phyloP scores from a whole-genome alignment of 495 filamentous ascomycete genomes.

The Durotheca rogersii region DNA sequence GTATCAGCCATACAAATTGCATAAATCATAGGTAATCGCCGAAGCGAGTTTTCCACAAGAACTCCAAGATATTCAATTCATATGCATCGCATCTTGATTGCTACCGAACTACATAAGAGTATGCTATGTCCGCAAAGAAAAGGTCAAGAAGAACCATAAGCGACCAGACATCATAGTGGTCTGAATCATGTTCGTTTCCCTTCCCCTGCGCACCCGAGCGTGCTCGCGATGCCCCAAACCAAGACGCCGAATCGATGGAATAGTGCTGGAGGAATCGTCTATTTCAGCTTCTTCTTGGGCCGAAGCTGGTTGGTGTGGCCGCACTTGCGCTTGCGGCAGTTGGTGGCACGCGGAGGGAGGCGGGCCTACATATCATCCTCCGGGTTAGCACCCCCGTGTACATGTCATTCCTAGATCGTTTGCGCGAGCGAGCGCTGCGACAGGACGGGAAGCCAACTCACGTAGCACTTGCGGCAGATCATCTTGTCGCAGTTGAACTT shows the following conservation, averaged over 20 bases:
- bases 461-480: slow-evolving; percentile 99
- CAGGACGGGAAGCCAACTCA: slow-evolving; percentile 47
- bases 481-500: slow-evolving; percentile 99
- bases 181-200: slow-evolving; percentile 1
- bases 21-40: too few species aligned
- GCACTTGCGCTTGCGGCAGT: slow-evolving; percentile 99
- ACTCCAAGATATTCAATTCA: slow-evolving; percentile 11
- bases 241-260: slow-evolving; percentile 44
- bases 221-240: slow-evolving; percentile 34
- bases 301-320: slow-evolving; percentile 99
- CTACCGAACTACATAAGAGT: slow-evolving; percentile 28
- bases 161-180: slow-evolving; percentile 14
- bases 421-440: too few species aligned
- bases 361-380: slow-evolving; percentile 64
- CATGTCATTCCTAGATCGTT: too few species aligned
- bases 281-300: slow-evolving; percentile 99
- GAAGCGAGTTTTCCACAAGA: too few species aligned
- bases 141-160: neutral
- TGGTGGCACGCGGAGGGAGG: slow-evolving; percentile 96
- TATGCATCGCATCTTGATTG: slow-evolving; percentile 32
- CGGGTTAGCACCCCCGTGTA: neutral
- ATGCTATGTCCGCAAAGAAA: slow-evolving; percentile 23
- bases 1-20: too few species aligned
- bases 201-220: slow-evolving; percentile 24
- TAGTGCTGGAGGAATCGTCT: slow-evolving; percentile 45